phyloP scores from a whole-genome alignment of 177 flowering plant genomes.

The Telopea speciosissima region DNA sequence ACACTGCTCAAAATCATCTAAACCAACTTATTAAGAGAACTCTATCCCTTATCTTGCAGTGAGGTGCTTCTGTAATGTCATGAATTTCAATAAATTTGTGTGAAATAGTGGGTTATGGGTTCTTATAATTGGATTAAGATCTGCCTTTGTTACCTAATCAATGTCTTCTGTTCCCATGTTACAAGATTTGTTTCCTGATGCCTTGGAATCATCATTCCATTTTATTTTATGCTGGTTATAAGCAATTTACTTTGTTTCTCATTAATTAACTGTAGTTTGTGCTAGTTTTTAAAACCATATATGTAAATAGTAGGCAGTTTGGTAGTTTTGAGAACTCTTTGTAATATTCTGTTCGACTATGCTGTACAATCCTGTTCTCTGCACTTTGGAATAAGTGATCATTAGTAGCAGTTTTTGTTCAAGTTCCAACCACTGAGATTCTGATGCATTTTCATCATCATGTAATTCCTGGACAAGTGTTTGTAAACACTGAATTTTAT shows the following conservation, averaged over 20 bases:
- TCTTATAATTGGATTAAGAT: neutral
- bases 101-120: neutral
- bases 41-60: slow-evolving; percentile 1
- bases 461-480: too few species aligned
- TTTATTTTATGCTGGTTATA: neutral
- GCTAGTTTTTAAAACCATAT: neutral
- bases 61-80: slow-evolving; percentile 8
- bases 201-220: neutral
- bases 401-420: too few species aligned
- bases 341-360: too few species aligned
- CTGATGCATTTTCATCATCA: too few species aligned
- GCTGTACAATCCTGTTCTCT: too few species aligned
- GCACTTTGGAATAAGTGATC: too few species aligned
- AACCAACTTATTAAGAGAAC: slow-evolving; percentile 8
- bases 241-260: too few species aligned
- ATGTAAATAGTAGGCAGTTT: neutral
- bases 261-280: too few species aligned
- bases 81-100: neutral
- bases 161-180: neutral
- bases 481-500: too few species aligned
- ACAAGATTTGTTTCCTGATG: neutral
- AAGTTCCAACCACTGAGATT: too few species aligned
- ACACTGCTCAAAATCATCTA: slow-evolving; percentile 11
- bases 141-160: neutral
- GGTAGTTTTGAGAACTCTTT: neutral